phyloP scores from a whole-genome alignment of 2,329 filamentous ascomycete genomes.

The Dryadomyces quercus-mongolicae region DNA sequence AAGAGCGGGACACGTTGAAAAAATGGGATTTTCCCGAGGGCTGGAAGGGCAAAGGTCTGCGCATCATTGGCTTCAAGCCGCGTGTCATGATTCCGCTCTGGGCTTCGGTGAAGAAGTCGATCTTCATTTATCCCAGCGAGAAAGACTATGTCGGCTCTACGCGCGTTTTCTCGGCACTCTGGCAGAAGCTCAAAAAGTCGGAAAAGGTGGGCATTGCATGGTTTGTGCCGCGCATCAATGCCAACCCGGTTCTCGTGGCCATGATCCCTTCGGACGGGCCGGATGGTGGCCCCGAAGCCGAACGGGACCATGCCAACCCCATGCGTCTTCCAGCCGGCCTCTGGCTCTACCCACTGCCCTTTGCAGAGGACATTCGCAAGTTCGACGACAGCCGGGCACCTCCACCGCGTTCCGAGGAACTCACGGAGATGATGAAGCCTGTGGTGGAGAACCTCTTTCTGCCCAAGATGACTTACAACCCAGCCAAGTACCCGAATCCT shows the following conservation, averaged over 20 bases:
- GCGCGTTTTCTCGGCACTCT: slow-evolving; percentile 80
- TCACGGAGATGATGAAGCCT: slow-evolving; percentile 71
- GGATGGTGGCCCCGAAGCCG: background rate
- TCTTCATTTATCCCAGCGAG: slow-evolving; percentile 90
- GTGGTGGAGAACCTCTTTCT: slow-evolving; percentile 80
- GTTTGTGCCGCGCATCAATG: slow-evolving; percentile 75
- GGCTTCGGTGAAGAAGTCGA: slow-evolving; percentile 76
- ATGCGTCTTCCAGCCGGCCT: slow-evolving; percentile 69
- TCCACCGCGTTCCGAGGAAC: slow-evolving; percentile 49
- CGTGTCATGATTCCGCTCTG: slow-evolving; percentile 62
- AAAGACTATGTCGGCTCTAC: slow-evolving; percentile 83
- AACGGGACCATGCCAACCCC: slow-evolving; percentile 49
- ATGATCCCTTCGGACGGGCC: slow-evolving; percentile 63
- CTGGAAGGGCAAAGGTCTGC: slow-evolving; percentile 72
- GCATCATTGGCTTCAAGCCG: slow-evolving; percentile 90
- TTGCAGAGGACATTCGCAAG: slow-evolving; percentile 74
- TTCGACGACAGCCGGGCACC: slow-evolving; percentile 48
- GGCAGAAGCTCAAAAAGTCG: slow-evolving; percentile 70
- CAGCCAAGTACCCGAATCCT: slow-evolving; percentile 80
- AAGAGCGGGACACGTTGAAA: slow-evolving; percentile 68
- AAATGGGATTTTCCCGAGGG: slow-evolving; percentile 23
- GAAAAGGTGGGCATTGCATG: slow-evolving; percentile 79
- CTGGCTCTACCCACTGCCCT: slow-evolving; percentile 82
- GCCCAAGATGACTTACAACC: slow-evolving; percentile 75
- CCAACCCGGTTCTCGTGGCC: slow-evolving; percentile 67